Base-by-base conservation (phyloP, 2,329 filamentous ascomycete genomes). In the Xylaria sp. region DNA sequence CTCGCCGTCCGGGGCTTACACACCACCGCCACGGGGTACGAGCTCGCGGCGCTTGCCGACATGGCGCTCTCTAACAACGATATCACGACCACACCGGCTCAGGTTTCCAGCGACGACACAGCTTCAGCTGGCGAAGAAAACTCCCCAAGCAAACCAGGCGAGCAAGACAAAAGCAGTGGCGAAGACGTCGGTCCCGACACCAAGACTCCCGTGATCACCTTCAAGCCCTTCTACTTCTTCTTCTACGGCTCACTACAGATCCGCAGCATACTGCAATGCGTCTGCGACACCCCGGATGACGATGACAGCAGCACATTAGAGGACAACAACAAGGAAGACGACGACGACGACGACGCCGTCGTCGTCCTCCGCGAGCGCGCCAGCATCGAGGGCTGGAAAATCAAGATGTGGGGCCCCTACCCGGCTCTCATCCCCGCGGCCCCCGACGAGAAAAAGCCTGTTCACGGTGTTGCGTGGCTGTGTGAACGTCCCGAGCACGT, bases 221-320 rank as follows among this genome's bases (percentile, higher is more conserved):
- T 75, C 60, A 61, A 71, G 63, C 72, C 73, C 17, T 73, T 75
- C 63, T 71, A 74, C 62, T 73, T 74, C 68, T 75, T 75, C 64
- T 74, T 75, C 71, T 74, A 75, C 60, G 73, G 73, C 44, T 69
- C 72, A 47, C 70, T 74, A 10, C 71, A 73, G 54, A 11, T 61
- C 13, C 57, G 57, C n/a, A 7, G 4, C 2, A 42, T 69, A 10
- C 22, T 75, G 11, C 6, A 5, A 0, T 1, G 2, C 0, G 61
- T 70, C 2, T 71, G 68, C 50, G 2, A 20, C 0, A 45, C 68
- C 31, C 25, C 25, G 13, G 50, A 17, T 2, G 5, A 22, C 20
- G 5, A 20, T n/a, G 5, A 44, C n/a, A 10, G 6, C n/a, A 10
- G 6, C n/a, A 17, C 17, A 20, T 7, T 20, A 11, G n/a, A n/a